Evolutionary conservation across 305 asterid genomes (phyloP).

Genomic region (Fraxinus platypoda): DNA sequence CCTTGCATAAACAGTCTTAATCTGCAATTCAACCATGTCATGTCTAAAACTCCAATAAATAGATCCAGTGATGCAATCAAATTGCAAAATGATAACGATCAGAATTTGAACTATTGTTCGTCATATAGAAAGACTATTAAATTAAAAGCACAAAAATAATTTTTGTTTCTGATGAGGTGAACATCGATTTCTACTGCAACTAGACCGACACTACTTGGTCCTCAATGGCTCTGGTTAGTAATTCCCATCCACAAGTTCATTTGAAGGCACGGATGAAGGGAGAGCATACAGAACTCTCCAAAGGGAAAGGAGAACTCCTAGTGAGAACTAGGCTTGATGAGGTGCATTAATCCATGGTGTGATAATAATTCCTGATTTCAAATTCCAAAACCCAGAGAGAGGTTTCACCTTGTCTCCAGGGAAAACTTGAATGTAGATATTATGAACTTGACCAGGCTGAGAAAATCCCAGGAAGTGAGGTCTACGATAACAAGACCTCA

Average conservation of each 20-base stretch:
- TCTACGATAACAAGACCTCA: not conserved
- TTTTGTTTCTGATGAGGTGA: conserved; percentile 1
- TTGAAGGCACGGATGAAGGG: not conserved
- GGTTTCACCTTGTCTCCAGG: not conserved
- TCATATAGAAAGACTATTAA: not conserved
- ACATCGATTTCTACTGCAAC: not conserved
- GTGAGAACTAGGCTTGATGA: not conserved
- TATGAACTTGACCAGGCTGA: not conserved
- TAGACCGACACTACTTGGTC: not conserved
- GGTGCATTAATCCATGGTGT: not conserved
- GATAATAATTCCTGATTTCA: not conserved
- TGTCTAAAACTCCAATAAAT: not conserved
- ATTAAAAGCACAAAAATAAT: not conserved
- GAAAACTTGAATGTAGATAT: not conserved
- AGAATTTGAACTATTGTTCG: not conserved
- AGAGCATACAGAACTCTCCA: not conserved
- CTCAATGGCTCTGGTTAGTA: not conserved
- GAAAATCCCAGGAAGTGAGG: not conserved
- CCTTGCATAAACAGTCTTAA: not conserved
- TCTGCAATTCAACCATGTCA: not conserved
- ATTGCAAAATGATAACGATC: not conserved
- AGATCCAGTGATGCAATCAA: not conserved
- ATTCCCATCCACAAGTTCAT: not conserved
- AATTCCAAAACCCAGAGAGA: not conserved
- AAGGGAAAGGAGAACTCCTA: not conserved